Base-by-base conservation (phyloP, 331 rosid species). In the Acacia pycnantha region DNA sequence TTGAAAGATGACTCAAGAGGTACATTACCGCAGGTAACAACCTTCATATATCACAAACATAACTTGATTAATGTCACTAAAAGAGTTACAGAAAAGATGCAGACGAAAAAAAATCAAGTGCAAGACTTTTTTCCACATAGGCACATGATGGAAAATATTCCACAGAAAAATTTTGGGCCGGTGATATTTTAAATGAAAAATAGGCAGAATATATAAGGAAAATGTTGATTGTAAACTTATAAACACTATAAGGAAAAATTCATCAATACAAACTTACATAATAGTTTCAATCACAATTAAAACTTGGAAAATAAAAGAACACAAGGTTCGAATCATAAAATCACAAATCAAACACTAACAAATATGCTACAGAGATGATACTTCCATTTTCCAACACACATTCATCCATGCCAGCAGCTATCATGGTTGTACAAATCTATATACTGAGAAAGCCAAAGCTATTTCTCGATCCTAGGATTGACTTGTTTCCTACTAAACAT, bases 1-100 rank as follows among this genome's bases (percentile, higher is more conserved):
- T 89, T 90, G 85, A 92, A 96, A 79, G 99, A 88, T 79, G 99
- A 96, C 85, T 93, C 99, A 11, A 96, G 99, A 40, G 99, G 98
- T 79, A 96, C 94, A 84, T 94, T 91, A 74, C 99, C 98, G 80
- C 99, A 96, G 50, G 99, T 96, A 73, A 96, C 98, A 85, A 96
- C 98, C 99, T 95, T 84, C 87, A 87, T 82, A 47, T 53, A 80
- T 74, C 79, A 84, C 15, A 54, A 84, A 77, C 77, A 83, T 15
- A 78, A 65, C 71, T 81, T 53, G 56, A 82, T 80, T 44, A 56
- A 54, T 62, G 70, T 75, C 73, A 83, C 50, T 79, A 59, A 44
- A 50, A 69, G 76, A 53, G 69, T 66, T 31, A 73, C 14, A 47
- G 29, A 72, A 86, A 65, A 76, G 46, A 71, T 22, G n/a, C 14